Percentiles rank a stretch among this genome's conserved stretches.
Conservation (phyloP, 78 protist genomes). For the Speleostelium caveatum region DNA sequence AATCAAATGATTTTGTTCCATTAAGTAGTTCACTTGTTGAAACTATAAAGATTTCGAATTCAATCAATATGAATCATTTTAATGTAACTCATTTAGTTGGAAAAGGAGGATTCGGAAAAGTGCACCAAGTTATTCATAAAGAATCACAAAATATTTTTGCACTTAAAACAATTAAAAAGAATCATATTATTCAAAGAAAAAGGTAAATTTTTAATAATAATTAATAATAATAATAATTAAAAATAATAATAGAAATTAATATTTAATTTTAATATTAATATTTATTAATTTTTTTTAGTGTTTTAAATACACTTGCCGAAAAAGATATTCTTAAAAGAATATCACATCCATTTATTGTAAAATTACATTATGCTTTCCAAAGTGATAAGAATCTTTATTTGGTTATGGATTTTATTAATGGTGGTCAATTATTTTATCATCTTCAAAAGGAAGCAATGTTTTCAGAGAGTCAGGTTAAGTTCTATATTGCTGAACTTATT, state of each 20-base stretch:
- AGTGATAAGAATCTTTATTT: slow-evolving; percentile 80
- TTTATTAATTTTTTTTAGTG: slow-evolving; percentile 23
- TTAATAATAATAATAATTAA: neutral
- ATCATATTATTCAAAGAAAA: slow-evolving; percentile 42
- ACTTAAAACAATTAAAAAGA: slow-evolving; percentile 59
- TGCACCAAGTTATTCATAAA: slow-evolving; percentile 19
- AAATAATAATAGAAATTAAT: neutral
- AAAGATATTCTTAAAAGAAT: slow-evolving; percentile 88
- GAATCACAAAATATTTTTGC: slow-evolving; percentile 22
- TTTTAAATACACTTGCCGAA: slow-evolving; percentile 91
- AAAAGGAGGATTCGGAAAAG: slow-evolving; percentile 72
- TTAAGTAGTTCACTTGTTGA: neutral
- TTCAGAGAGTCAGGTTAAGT: slow-evolving; percentile 70
- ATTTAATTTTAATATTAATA: neutral
- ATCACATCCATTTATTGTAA: slow-evolving; percentile 92
- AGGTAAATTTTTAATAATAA: neutral
- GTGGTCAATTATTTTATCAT: slow-evolving; percentile 89
- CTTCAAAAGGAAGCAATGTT: slow-evolving; percentile 77
- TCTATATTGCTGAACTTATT: slow-evolving; percentile 92
- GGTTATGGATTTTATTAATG: slow-evolving; percentile 87
- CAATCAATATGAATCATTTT: slow-evolving; percentile 8
- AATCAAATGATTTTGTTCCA: slow-evolving; percentile 39
- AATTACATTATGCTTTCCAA: slow-evolving; percentile 95
- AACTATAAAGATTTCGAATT: slow-evolving; percentile 9
- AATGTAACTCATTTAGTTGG: slow-evolving; percentile 39